A percentile compares a stretch with the other conserved stretches of the same genome.
Conservation (phyloP, 1,284 basidiomycete species). For the Heterobasidion annosum region DNA sequence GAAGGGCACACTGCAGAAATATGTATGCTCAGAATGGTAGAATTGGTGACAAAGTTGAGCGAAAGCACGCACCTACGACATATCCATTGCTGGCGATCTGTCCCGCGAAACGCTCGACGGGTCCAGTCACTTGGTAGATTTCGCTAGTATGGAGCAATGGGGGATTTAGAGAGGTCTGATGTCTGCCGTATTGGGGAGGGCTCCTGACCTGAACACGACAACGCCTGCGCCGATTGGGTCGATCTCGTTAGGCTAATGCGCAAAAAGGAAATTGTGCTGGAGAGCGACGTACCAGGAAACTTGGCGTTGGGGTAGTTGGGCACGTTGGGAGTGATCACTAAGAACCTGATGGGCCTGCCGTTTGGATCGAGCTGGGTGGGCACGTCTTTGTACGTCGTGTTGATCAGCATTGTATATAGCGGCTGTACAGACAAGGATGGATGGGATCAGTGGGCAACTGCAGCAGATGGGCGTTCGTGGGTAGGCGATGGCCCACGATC, state of each 20-base stretch:
- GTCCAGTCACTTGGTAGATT: conserved; percentile 82
- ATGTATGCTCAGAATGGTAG: not conserved
- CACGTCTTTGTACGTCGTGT: conserved; percentile 70
- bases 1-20: conserved; percentile 59
- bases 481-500: not conserved
- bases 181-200: not conserved
- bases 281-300: conserved; percentile 52
- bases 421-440: not conserved
- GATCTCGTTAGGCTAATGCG: not conserved
- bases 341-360: conserved; percentile 68
- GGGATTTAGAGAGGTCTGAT: not conserved
- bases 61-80: conserved; percentile 49
- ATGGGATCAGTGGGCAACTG: not conserved
- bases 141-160: conserved; percentile 36
- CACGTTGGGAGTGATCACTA: conserved; percentile 62
- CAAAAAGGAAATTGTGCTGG: conserved; percentile 8
- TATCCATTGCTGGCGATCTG: conserved; percentile 89
- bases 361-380: conserved; percentile 55
- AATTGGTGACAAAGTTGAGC: not conserved
- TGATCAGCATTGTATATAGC: conserved; percentile 54
- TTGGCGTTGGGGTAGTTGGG: conserved; percentile 73
- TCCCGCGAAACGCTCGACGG: conserved; percentile 82
- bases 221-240: conserved; percentile 39
- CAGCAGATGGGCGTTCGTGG: not conserved
- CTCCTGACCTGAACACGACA: conserved; percentile 62